A percentile compares a stretch with the other conserved stretches of the same genome.
Evolutionary conservation across 768 basidiomycete species (phyloP).

Genomic region (Heimioporus sp.): DNA sequence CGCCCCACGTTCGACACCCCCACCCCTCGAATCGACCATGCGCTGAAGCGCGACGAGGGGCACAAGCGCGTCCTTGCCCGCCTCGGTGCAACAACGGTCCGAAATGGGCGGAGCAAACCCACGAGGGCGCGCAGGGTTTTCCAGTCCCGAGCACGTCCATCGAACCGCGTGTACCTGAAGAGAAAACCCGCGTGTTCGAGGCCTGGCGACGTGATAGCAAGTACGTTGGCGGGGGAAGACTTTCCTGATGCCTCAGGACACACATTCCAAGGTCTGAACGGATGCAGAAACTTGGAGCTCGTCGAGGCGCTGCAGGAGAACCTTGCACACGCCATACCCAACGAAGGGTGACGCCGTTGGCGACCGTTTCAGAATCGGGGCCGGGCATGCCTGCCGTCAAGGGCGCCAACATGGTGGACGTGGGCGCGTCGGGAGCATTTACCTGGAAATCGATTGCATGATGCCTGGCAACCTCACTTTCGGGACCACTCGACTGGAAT

Average conservation of each 20-base stretch:
- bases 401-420: neutral
- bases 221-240: conserved; percentile 64
- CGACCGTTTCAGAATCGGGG: conserved; percentile 70
- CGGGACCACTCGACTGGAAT: conserved; percentile 61
- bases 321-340: conserved; percentile 54
- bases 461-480: conserved; percentile 68
- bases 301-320: conserved; percentile 60
- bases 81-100: conserved; percentile 46
- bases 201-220: conserved; percentile 56
- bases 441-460: conserved; percentile 74
- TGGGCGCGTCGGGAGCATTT: conserved; percentile 6
- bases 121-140: conserved; percentile 50
- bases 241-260: conserved; percentile 36
- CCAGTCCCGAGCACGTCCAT: conserved; percentile 64
- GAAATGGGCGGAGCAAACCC: conserved; percentile 59
- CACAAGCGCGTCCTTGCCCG: conserved; percentile 79
- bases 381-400: conserved; percentile 64
- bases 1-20: conserved; percentile 11
- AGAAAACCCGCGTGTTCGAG: conserved; percentile 55
- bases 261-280: conserved; percentile 25
- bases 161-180: conserved; percentile 56
- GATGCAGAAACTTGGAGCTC: conserved; percentile 79
- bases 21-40: conserved; percentile 52
- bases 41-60: conserved; percentile 65
- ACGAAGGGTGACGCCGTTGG: conserved; percentile 72